A percentile compares a stretch with the other conserved stretches of the same genome.
Evolutionary conservation across 2,329 filamentous ascomycete species (phyloP).

Genomic region (Aspergillus tanneri): DNA sequence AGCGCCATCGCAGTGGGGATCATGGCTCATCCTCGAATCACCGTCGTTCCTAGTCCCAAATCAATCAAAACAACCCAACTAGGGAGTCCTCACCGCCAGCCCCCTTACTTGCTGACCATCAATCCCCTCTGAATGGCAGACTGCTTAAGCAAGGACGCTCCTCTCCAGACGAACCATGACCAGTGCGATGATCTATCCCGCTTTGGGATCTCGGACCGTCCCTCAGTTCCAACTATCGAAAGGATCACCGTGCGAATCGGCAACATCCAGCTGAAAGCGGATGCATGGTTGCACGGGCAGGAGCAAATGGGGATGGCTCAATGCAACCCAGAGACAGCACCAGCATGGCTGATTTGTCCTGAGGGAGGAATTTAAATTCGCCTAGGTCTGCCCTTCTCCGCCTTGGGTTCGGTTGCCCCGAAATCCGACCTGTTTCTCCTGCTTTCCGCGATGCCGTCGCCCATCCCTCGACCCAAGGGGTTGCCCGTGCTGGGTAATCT

Average conservation of each 20-base stretch:
- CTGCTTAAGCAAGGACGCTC: conserved; percentile 13
- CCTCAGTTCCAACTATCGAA: conserved; percentile 17
- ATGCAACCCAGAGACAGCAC: background rate
- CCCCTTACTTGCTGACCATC: conserved; percentile 12
- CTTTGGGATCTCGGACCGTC: conserved; percentile 13
- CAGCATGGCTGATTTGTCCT: background rate
- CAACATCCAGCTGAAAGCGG: conserved; percentile 17
- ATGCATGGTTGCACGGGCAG: conserved; percentile 13
- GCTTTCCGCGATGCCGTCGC: conserved; percentile 39
- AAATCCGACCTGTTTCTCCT: background rate
- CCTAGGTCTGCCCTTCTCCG: background rate
- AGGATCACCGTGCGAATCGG: conserved; percentile 14
- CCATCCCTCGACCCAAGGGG: conserved; percentile 53
- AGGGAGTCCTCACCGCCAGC: background rate
- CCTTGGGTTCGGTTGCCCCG: background rate
- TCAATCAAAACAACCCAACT: background rate
- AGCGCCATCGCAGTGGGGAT: background rate
- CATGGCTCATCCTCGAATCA: background rate
- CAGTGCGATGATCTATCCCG: conserved; percentile 22
- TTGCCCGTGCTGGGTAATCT: conserved; percentile 55
- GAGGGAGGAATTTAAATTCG: conserved; percentile 5
- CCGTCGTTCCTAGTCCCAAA: background rate
- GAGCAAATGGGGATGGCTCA: background rate
- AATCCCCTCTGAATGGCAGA: conserved; percentile 14
- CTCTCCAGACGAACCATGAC: conserved; percentile 23